Percentiles rank a stretch among this genome's conserved stretches.
These are phyloP conservation scores for Colletotrichum spaethianum DNA, from an alignment of 2,329 filamentous ascomycete species.

Conservation along the genomic window DNA sequence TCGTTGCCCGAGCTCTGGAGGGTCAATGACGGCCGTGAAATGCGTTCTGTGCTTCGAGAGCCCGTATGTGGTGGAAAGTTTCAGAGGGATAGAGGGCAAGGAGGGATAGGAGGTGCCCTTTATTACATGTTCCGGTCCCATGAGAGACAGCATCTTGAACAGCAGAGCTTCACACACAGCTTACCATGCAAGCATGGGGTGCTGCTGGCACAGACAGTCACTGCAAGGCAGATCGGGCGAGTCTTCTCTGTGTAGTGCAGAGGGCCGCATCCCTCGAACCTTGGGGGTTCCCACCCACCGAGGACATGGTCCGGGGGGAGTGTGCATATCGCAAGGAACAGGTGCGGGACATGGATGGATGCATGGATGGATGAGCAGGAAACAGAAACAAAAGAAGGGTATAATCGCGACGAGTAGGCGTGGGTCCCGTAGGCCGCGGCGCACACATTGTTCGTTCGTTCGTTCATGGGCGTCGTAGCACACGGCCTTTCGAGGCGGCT, in stretches of 20 bases:
- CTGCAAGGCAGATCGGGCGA: constrained; percentile 22
- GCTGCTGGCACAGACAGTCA: neutral
- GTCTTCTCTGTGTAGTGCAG: neutral
- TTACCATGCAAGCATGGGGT: neutral
- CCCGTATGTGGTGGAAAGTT: constrained; percentile 9
- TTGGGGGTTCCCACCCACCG: neutral
- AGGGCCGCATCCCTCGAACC: constrained; percentile 8
- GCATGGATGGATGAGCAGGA: neutral
- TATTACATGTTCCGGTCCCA: constrained; percentile 12
- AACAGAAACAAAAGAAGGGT: constrained; percentile 12
- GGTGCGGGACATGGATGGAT: neutral
- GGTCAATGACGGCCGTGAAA: neutral
- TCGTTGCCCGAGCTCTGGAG: neutral
- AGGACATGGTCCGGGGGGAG: constrained; percentile 15
- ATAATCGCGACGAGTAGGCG: constrained; percentile 10
- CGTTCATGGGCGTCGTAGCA: neutral
- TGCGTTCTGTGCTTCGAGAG: constrained; percentile 7
- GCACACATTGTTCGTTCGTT: constrained; percentile 23
- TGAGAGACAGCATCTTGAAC: neutral
- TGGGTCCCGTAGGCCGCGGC: constrained; percentile 1
- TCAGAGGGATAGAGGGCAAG: neutral
- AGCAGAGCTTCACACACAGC: constrained; percentile 1
- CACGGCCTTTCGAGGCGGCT: constrained; percentile 16
- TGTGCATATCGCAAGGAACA: constrained; percentile 24
- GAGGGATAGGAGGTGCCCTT: constrained; percentile 21